A percentile compares a stretch with the other conserved stretches of the same genome.
These are phyloP conservation scores for Neofusicoccum kwambonambiense DNA, from an alignment of 2,329 filamentous ascomycete species.

Conservation along the genomic window DNA sequence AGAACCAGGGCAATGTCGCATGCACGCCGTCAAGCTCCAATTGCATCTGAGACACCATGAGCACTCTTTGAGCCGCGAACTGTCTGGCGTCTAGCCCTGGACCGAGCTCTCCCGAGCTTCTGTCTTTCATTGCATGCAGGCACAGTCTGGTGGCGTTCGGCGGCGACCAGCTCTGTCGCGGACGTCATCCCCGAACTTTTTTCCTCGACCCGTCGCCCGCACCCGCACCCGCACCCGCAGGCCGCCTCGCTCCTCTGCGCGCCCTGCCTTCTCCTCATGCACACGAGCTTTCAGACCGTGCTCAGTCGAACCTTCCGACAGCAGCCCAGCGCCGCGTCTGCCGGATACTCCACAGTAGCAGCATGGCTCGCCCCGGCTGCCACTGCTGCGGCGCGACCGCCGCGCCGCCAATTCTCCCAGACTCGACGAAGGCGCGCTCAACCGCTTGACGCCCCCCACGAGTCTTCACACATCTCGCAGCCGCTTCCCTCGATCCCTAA, in stretches of 20 bases:
- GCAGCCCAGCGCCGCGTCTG: constrained; percentile 22
- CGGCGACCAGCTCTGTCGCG: too few species aligned
- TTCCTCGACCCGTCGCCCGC: not conserved
- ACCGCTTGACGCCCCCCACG: not conserved
- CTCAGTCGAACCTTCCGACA: constrained; percentile 36
- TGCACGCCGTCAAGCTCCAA: too few species aligned
- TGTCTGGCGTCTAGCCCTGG: too few species aligned
- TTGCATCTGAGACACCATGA: too few species aligned
- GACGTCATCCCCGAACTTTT: constrained; percentile 13
- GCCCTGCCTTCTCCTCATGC: constrained; percentile 26
- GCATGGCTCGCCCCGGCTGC: constrained; percentile 37
- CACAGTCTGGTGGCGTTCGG: too few species aligned
- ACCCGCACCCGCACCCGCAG: not conserved
- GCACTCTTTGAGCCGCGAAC: too few species aligned
- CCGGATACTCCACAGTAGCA: constrained; percentile 28
- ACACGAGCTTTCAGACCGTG: constrained; percentile 37
- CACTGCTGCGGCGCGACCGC: constrained; percentile 19
- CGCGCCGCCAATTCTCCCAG: constrained; percentile 30
- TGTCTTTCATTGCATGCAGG: too few species aligned
- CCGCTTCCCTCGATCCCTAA: not conserved
- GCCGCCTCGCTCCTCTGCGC: not conserved
- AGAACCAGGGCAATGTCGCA: too few species aligned
- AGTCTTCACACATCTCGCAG: not conserved
- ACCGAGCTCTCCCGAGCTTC: not conserved
- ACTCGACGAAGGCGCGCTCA: constrained; percentile 21